A percentile compares a stretch with the other conserved stretches of the same genome.
These are phyloP conservation scores for Hyparrhenia diplandra DNA, from an alignment of 176 grass and related monocot genomes.

Conservation along the genomic window DNA sequence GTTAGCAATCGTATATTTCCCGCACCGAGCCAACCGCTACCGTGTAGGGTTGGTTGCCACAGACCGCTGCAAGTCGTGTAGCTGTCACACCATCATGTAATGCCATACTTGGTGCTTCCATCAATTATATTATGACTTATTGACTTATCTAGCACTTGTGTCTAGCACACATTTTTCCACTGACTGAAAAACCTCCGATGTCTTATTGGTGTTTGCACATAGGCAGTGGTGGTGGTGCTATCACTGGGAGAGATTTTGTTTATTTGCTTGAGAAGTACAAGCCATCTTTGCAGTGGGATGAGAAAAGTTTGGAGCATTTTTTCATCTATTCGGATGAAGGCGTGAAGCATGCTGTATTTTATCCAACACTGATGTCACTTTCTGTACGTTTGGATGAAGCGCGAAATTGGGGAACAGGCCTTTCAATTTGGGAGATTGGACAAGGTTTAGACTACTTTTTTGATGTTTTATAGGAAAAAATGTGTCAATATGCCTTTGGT, in stretches of 20 bases:
- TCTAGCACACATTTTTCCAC: too few species aligned
- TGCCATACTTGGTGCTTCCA: not conserved
- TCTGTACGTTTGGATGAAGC: conserved; percentile 73
- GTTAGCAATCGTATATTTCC: not conserved
- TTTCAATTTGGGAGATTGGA: conserved; percentile 93
- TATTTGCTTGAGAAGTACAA: conserved; percentile 71
- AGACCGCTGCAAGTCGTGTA: too few species aligned
- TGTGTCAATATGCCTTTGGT: not conserved
- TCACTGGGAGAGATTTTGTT: conserved; percentile 72
- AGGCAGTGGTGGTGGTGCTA: conserved; percentile 60
- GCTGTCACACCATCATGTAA: too few species aligned
- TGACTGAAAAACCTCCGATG: not conserved
- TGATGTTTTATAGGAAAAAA: conserved; percentile 54
- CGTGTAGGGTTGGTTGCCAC: too few species aligned
- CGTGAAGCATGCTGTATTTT: conserved; percentile 80
- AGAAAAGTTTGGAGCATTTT: conserved; percentile 82
- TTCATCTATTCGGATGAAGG: conserved; percentile 66
- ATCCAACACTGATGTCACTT: conserved; percentile 67
- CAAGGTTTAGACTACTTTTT: conserved; percentile 97
- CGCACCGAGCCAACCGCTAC: too few species aligned
- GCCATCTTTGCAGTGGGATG: conserved; percentile 71
- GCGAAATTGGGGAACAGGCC: conserved; percentile 53
- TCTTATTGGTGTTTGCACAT: conserved; percentile 20
- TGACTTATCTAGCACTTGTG: too few species aligned
- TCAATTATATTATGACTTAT: not conserved